Conservation (phyloP, 495 filamentous ascomycete species). For the Cairneyella variabilis region DNA sequence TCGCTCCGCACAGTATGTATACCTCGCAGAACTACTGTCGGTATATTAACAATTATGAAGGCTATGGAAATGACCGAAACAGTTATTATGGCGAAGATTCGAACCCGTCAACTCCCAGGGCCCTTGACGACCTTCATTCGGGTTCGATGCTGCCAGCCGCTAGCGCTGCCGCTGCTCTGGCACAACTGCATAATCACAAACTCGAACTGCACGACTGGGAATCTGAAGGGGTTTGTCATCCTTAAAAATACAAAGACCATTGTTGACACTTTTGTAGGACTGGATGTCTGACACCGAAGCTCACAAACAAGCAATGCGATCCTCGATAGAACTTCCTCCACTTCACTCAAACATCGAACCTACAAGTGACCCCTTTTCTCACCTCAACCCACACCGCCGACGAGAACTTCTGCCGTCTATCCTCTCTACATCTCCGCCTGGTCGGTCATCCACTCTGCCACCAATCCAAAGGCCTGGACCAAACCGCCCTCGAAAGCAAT, state of each 20-base stretch:
- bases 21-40: neutral
- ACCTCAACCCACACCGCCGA: constrained; percentile 55
- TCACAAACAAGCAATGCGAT: constrained; percentile 46
- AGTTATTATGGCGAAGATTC: constrained; percentile 59
- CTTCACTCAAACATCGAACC: constrained; percentile 58
- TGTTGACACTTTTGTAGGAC: constrained; percentile 23
- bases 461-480: constrained; percentile 60
- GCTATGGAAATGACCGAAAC: constrained; percentile 38
- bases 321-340: constrained; percentile 69
- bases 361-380: constrained; percentile 64
- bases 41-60: constrained; percentile 28
- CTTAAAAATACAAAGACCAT: constrained; percentile 1
- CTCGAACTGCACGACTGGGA: constrained; percentile 74
- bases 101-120: constrained; percentile 68
- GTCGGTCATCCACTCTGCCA: constrained; percentile 80
- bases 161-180: constrained; percentile 80
- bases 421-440: constrained; percentile 74
- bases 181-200: constrained; percentile 81
- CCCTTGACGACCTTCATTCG: constrained; percentile 66
- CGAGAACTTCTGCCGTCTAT: constrained; percentile 79
- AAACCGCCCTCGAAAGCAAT: constrained; percentile 74
- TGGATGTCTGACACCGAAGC: constrained; percentile 46
- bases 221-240: constrained; percentile 62
- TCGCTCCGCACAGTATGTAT: constrained; percentile 25
- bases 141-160: constrained; percentile 60